phyloP scores from a whole-genome alignment of 2,329 filamentous ascomycete species.

The Trichoderma lentiforme region DNA sequence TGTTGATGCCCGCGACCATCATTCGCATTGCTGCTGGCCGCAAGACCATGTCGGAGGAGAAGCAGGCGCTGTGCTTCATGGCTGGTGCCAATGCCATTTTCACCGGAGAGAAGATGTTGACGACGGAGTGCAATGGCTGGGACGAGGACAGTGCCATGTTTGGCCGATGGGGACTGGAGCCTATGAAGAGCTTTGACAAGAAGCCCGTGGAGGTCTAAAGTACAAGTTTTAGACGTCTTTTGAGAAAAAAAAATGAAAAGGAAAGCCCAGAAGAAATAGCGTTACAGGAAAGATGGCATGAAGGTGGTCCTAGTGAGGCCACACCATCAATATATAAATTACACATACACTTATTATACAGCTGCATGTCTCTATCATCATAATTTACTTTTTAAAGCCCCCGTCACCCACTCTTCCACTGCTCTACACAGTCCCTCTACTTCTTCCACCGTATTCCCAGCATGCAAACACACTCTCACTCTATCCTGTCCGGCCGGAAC shows the following conservation, averaged over 20 bases:
- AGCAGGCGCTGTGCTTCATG: constrained; percentile 86
- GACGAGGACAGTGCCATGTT: constrained; percentile 86
- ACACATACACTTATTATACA: not conserved
- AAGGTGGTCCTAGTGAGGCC: not conserved
- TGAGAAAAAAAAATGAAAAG: not conserved
- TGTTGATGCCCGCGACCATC: constrained; percentile 81
- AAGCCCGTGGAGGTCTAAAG: constrained; percentile 28
- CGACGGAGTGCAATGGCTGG: constrained; percentile 87
- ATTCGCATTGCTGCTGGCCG: constrained; percentile 82
- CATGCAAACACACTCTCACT: constrained; percentile 65
- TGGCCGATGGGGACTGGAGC: constrained; percentile 73
- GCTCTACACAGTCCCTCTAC: constrained; percentile 50
- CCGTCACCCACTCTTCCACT: constrained; percentile 46
- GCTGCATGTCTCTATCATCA: not conserved
- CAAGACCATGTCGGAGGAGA: constrained; percentile 80
- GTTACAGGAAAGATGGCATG: not conserved
- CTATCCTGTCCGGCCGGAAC: constrained; percentile 62
- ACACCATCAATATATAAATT: not conserved
- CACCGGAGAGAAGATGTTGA: constrained; percentile 93
- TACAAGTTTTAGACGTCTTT: not conserved
- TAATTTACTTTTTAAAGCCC: constrained; percentile 14
- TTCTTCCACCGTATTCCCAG: constrained; percentile 58
- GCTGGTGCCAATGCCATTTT: constrained; percentile 93
- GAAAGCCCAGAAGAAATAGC: not conserved
- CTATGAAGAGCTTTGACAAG: constrained; percentile 60